These are phyloP conservation scores for Gremmenia infestans DNA, from an alignment of 2,329 filamentous ascomycete species.

Conservation along the genomic window DNA sequence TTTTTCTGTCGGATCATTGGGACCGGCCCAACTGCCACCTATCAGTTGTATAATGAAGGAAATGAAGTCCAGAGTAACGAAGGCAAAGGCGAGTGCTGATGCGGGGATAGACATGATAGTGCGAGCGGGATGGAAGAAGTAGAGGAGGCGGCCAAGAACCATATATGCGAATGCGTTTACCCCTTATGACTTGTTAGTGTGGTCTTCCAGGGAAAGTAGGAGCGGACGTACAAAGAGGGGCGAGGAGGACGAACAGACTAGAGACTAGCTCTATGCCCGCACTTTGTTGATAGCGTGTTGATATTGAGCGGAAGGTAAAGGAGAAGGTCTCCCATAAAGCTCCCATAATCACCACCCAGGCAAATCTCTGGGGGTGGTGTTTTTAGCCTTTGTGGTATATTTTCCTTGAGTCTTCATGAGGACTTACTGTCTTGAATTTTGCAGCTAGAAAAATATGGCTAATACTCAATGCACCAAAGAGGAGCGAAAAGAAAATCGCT, in stretches of 20 bases:
- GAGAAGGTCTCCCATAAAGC: constrained; percentile 36
- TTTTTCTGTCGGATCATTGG: neutral
- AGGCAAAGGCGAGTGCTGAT: constrained; percentile 36
- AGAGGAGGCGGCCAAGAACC: constrained; percentile 24
- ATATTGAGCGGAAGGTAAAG: constrained; percentile 37
- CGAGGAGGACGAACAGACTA: constrained; percentile 38
- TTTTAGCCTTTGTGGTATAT: neutral
- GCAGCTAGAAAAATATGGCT: constrained; percentile 32
- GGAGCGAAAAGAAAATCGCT: constrained; percentile 29
- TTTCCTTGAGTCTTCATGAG: neutral
- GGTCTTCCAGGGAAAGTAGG: neutral
- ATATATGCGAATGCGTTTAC: constrained; percentile 30
- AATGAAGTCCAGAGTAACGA: constrained; percentile 41
- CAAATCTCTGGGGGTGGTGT: constrained; percentile 28
- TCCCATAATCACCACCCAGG: constrained; percentile 41
- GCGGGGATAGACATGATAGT: constrained; percentile 28
- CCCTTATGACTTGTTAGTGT: constrained; percentile 5
- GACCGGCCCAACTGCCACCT: constrained; percentile 12
- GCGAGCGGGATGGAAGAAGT: constrained; percentile 32
- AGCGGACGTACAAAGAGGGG: constrained; percentile 19
- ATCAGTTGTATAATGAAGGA: constrained; percentile 33
- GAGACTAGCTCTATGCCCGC: constrained; percentile 29
- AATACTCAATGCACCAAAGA: constrained; percentile 32
- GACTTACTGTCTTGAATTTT: constrained; percentile 29
- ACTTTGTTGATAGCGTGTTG: constrained; percentile 36